Percentiles rank a stretch among this genome's conserved stretches.
phyloP scores from a whole-genome alignment of 2,329 filamentous ascomycete genomes.

The Fusarium multiceps region DNA sequence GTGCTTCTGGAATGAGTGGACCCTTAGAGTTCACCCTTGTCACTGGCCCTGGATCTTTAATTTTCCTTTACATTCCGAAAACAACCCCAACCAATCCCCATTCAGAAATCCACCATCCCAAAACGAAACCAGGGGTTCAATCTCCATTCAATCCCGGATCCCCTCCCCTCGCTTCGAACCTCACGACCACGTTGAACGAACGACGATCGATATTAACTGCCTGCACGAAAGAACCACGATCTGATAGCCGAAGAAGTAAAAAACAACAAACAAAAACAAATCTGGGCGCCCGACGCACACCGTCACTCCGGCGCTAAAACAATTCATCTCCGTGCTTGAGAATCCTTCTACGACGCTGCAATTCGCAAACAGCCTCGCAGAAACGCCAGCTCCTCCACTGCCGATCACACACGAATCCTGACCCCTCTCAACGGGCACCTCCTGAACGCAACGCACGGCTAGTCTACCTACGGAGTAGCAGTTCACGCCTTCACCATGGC shows the following conservation, averaged over 20 bases:
- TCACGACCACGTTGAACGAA: not conserved
- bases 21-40: slow-evolving; percentile 15
- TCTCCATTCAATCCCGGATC: not conserved
- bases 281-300: slow-evolving; percentile 10
- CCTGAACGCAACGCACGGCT: slow-evolving; percentile 23
- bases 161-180: not conserved
- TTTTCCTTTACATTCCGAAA: slow-evolving; percentile 27
- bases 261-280: not conserved
- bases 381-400: slow-evolving; percentile 26
- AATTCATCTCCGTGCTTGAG: not conserved
- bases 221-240: not conserved
- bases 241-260: not conserved
- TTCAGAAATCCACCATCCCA: slow-evolving; percentile 9
- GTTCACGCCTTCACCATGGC: slow-evolving; percentile 21
- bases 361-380: slow-evolving; percentile 21
- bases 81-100: slow-evolving; percentile 16
- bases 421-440: slow-evolving; percentile 1
- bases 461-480: not conserved
- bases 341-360: slow-evolving; percentile 25
- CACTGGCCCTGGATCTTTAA: slow-evolving; percentile 35
- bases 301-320: not conserved
- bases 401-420: slow-evolving; percentile 22
- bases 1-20: slow-evolving; percentile 3
- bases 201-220: slow-evolving; percentile 1
- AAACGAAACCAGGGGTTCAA: slow-evolving; percentile 32